phyloP scores from a whole-genome alignment of 371 early-diverging fungal species.

The Lichtheimia ornata region DNA sequence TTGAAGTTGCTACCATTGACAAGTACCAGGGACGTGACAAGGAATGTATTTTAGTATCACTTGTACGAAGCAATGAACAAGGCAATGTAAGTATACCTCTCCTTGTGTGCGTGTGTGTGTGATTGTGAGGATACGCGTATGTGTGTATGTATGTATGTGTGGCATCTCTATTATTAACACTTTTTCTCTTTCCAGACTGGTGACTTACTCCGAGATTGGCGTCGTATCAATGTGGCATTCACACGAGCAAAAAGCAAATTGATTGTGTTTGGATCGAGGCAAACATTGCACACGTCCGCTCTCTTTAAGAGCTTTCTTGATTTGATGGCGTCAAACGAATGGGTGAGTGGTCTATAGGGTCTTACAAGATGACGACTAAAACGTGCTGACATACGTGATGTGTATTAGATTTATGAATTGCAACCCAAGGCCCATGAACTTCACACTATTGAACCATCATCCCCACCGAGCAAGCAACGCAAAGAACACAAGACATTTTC shows the following conservation, averaged over 20 bases:
- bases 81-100: conserved; percentile 53
- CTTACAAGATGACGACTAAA: background rate
- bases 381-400: background rate
- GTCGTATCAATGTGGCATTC: conserved; percentile 97
- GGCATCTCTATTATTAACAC: background rate
- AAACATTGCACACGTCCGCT: conserved; percentile 61
- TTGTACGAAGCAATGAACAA: conserved; percentile 82
- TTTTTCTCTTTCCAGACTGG: conserved; percentile 60
- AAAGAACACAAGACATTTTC: conserved; percentile 19
- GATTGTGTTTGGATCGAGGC: conserved; percentile 84
- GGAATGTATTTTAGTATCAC: conserved; percentile 83
- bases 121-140: no score
- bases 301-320: conserved; percentile 56
- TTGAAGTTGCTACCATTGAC: conserved; percentile 87
- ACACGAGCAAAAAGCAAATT: conserved; percentile 93
- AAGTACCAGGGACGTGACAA: conserved; percentile 95
- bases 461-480: conserved; percentile 3
- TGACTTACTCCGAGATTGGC: conserved; percentile 89
- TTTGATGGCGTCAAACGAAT: conserved; percentile 49
- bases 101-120: no score
- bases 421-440: background rate
- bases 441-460: conserved; percentile 10
- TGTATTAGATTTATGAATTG: conserved; percentile 12
- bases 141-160: no score
- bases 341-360: conserved; percentile 35